Evolutionary conservation across 1,284 basidiomycete species (phyloP).

Genomic region (Grifola frondosa): DNA sequence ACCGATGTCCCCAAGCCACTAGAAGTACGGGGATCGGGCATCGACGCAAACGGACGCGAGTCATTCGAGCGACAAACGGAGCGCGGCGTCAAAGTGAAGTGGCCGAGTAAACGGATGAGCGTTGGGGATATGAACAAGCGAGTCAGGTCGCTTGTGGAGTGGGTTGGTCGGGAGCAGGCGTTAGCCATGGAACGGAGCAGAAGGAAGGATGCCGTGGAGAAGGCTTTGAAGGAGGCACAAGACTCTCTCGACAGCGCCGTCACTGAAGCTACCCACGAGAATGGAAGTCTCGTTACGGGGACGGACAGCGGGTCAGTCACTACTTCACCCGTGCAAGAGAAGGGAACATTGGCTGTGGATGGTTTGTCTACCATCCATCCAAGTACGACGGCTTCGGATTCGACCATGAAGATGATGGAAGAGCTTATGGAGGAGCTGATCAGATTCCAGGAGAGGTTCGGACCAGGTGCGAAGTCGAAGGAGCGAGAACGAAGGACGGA

Average conservation of each 20-base stretch:
- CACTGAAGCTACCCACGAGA: constrained; percentile 9
- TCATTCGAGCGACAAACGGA: constrained; percentile 67
- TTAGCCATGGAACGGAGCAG: constrained; percentile 72
- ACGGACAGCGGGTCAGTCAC: constrained; percentile 11
- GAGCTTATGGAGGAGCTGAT: constrained; percentile 86
- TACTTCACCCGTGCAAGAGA: constrained; percentile 26
- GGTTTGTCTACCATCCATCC: too few species aligned
- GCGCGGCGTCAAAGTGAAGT: constrained; percentile 89
- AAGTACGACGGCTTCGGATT: constrained; percentile 12
- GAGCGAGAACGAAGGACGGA: constrained; percentile 50
- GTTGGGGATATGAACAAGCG: constrained; percentile 97
- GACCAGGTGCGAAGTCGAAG: constrained; percentile 56
- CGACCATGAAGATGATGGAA: constrained; percentile 81
- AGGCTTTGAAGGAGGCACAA: constrained; percentile 43
- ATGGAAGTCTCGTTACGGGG: constrained; percentile 11
- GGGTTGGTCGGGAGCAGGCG: constrained; percentile 84
- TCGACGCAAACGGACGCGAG: constrained; percentile 37
- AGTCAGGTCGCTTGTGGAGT: constrained; percentile 88
- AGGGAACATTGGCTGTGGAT: constrained; percentile 2
- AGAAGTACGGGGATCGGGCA: constrained; percentile 57
- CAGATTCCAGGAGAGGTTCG: constrained; percentile 84
- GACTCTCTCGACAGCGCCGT: constrained; percentile 8
- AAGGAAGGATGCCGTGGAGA: constrained; percentile 65
- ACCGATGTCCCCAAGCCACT: constrained; percentile 72
- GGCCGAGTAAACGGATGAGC: constrained; percentile 92